Percentiles rank a stretch among this genome's conserved stretches.
Evolutionary conservation across 2,329 filamentous ascomycete species (phyloP).

Genomic region (Corinectria fuckeliana): DNA sequence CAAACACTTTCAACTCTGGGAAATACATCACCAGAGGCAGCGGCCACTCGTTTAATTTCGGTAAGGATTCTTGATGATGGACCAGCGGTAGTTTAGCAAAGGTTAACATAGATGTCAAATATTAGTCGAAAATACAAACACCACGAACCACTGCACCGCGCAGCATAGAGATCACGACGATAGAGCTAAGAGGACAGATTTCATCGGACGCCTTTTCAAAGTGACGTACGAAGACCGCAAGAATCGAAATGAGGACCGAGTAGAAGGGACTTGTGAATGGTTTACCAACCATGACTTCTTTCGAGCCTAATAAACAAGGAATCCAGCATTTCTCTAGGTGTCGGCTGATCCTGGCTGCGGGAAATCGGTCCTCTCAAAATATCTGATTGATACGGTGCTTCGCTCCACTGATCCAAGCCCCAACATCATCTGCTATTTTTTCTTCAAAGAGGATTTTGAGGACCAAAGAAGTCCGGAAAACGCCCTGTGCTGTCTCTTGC

Average conservation of each 20-base stretch:
- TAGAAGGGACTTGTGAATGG: conserved; percentile 27
- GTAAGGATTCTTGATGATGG: background rate
- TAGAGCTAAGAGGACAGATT: background rate
- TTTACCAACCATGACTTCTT: conserved; percentile 15
- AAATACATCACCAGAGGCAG: background rate
- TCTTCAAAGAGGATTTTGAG: conserved; percentile 52
- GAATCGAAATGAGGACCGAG: conserved; percentile 18
- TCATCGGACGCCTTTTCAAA: background rate
- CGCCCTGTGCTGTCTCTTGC: conserved; percentile 46
- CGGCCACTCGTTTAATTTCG: background rate
- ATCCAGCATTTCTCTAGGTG: conserved; percentile 30
- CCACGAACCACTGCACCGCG: background rate
- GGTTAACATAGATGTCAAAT: background rate
- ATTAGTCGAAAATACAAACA: background rate
- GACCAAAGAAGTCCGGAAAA: conserved; percentile 40
- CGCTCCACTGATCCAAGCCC: conserved; percentile 5
- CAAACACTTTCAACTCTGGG: background rate
- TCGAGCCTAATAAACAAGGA: background rate
- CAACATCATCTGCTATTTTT: conserved; percentile 48
- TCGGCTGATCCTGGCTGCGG: conserved; percentile 53
- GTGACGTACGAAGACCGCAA: conserved; percentile 26
- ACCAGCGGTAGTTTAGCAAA: background rate
- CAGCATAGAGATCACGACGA: too few relatives aligned
- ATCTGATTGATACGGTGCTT: conserved; percentile 43
- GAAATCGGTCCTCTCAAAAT: conserved; percentile 50